Percentiles rank a stretch among this genome's conserved stretches.
Conservation (phyloP, 495 filamentous ascomycete species). For the Elasticomyces elasticus region DNA sequence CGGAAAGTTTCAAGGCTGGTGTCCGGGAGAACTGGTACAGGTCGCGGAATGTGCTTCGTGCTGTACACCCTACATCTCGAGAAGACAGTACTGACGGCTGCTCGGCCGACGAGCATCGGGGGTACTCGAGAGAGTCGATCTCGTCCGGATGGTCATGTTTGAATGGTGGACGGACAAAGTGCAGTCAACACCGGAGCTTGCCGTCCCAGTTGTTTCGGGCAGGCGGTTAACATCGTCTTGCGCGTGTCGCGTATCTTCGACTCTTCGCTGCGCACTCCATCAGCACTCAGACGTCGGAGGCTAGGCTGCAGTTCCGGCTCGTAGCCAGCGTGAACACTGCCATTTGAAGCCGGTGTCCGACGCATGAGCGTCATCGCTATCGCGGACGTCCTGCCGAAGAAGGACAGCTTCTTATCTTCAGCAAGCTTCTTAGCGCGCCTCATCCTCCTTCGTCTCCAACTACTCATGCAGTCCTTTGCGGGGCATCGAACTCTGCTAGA, state of each 20-base stretch:
- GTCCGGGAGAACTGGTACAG: constrained; percentile 13
- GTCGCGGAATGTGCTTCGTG: not conserved
- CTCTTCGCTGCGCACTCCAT: no score
- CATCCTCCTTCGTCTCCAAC: not conserved
- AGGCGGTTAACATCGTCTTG: no score
- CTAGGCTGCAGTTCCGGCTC: no score
- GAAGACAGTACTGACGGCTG: not conserved
- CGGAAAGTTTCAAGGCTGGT: constrained; percentile 39
- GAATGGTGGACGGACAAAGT: no score
- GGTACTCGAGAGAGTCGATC: not conserved
- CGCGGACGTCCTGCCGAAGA: not conserved
- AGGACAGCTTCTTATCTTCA: not conserved
- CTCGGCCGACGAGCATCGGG: not conserved
- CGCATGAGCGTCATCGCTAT: not conserved
- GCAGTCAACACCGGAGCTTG: no score
- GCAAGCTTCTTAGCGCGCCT: not conserved
- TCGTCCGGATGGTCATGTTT: not conserved
- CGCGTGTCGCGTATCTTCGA: no score
- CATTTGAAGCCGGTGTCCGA: no score
- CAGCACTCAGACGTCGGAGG: no score
- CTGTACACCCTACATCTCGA: constrained; percentile 4
- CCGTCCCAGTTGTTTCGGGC: no score
- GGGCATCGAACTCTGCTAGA: no score
- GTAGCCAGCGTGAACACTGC: no score
- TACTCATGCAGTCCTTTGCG: not conserved